These are phyloP conservation scores for Fagus crenata DNA, from an alignment of 306 rosid genomes.

Conservation along the genomic window DNA sequence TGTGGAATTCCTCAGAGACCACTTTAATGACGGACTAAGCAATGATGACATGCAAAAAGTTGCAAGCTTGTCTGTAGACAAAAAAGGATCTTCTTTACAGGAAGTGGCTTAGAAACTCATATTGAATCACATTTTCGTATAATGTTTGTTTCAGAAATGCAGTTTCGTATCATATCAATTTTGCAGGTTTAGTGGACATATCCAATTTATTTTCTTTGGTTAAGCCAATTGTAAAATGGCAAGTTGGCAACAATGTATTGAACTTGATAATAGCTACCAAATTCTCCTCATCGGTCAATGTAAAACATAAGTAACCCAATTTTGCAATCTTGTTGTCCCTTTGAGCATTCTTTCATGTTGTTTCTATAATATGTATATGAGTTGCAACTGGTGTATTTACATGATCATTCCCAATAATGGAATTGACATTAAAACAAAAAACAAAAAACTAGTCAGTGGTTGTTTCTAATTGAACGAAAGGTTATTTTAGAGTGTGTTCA, in stretches of 20 bases:
- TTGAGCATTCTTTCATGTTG: not conserved
- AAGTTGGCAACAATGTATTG: not conserved
- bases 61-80: conserved; percentile 47
- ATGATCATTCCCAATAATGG: no score
- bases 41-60: conserved; percentile 35
- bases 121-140: conserved; percentile 24
- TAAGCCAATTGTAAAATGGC: not conserved
- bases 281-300: not conserved
- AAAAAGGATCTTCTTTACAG: conserved; percentile 43
- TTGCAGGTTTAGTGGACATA: conserved; percentile 8
- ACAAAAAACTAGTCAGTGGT: no score
- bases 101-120: conserved; percentile 40
- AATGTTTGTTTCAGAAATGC: conserved; percentile 32
- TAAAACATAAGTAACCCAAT: not conserved
- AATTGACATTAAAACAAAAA: no score
- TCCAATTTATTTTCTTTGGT: not conserved
- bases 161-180: conserved; percentile 25
- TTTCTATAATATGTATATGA: not conserved
- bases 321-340: not conserved
- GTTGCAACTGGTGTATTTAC: no score
- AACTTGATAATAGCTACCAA: not conserved
- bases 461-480: no score
- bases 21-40: conserved; percentile 48
- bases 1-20: conserved; percentile 80
- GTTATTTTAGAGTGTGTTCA: no score